These are phyloP conservation scores for Tolypocladium cylindrosporum DNA, from an alignment of 2,329 filamentous ascomycete species.

Conservation along the genomic window DNA sequence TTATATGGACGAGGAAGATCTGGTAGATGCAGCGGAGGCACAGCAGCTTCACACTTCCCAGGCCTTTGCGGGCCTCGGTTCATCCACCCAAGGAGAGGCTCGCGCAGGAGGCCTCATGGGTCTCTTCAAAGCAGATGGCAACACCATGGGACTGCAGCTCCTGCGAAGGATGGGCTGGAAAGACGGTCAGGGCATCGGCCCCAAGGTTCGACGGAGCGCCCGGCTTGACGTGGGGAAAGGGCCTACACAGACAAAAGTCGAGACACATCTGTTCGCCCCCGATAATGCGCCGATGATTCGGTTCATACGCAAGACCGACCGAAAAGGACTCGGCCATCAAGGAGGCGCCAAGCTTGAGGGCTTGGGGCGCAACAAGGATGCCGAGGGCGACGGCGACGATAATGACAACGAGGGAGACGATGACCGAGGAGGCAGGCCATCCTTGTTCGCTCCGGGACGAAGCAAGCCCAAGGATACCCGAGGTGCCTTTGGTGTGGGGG, in stretches of 20 bases:
- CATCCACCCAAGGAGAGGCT: constrained; percentile 44
- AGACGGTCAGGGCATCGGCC: constrained; percentile 85
- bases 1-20: constrained; percentile 97
- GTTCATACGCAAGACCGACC: constrained; percentile 55
- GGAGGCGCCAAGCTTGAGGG: constrained; percentile 44
- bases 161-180: constrained; percentile 93
- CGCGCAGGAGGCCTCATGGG: constrained; percentile 53
- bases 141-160: constrained; percentile 80
- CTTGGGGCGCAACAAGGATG: constrained; percentile 22
- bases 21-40: constrained; percentile 75
- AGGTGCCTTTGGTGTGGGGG: constrained; percentile 74
- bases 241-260: constrained; percentile 26
- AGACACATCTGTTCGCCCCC: constrained; percentile 72
- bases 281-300: constrained; percentile 63
- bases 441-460: constrained; percentile 18
- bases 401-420: constrained; percentile 28
- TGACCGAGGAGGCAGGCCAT: constrained; percentile 2
- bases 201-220: constrained; percentile 68
- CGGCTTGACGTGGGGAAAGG: constrained; percentile 43
- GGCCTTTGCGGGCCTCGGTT: constrained; percentile 67
- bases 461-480: constrained; percentile 42
- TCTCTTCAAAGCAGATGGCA: constrained; percentile 60
- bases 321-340: constrained; percentile 59
- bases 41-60: constrained; percentile 63
- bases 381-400: constrained; percentile 21